Base-by-base conservation (phyloP, 371 early-diverging fungal species). In the Mucor ambiguus region DNA sequence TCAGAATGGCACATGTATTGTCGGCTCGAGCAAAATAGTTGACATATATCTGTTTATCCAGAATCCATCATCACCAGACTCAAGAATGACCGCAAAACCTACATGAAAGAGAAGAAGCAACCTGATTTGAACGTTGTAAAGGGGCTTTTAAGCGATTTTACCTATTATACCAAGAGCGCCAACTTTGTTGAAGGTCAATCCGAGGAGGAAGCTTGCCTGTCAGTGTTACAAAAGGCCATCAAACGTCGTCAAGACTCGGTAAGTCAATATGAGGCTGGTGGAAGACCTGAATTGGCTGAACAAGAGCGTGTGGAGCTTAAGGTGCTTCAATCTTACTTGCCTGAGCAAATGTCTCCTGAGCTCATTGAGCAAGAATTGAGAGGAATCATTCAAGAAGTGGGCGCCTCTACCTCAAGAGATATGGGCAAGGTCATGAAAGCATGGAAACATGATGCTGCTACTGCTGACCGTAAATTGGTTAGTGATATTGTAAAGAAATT, bases 381-480 rank as follows among this genome's bases (percentile, higher is more conserved):
- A 11, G 71, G 67, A 29, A 67, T 83, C 6, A 76, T 94, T 52
- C 65, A 78, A 52, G 75, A 82, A 58, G 71, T 86, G n/a, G 87
- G 85, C 11, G 89, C 83, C 20, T 76, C 80, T 7, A 68, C 77
- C 0, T 62, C 76, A n/a, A 90, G 88, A 71, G 89, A 88, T 64
- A 79, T 94, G 78, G 93, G 93, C 58, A 83, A 83, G 54, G 88
- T 94, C 28, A 91, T 94, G 91, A 91, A 90, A 74, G 90, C 86
- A 60, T 82, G 91, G 69, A 82, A 77, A 3, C 69, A 89, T 38
- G 87, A 87, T 64, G 69, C 83, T 6, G 84, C 86, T 11, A 65
- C 58, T 52, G 93, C 93, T 12, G 87, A 91, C 61, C 88, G 86
- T 73, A 88, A 87, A 66, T 58, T 66, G 49, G 90, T 93, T 18